These are phyloP conservation scores for Trametes sp. DNA, from an alignment of 1,284 basidiomycete species.

Conservation along the genomic window DNA sequence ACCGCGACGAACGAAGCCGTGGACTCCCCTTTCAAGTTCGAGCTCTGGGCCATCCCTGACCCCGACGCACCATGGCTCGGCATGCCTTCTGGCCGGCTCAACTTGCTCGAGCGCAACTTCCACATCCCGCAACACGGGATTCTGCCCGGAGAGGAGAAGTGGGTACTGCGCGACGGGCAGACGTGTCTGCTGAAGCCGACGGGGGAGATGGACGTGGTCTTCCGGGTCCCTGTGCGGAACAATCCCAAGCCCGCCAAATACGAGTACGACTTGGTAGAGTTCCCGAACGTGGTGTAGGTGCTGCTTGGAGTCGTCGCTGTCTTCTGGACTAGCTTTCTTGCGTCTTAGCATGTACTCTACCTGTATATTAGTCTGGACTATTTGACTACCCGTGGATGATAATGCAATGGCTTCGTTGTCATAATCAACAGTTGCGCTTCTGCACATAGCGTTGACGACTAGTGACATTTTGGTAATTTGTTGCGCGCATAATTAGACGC, in stretches of 20 bases:
- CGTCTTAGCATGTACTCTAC: too few species aligned
- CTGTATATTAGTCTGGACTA: too few species aligned
- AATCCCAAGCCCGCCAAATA: neutral
- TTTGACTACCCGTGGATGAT: too few species aligned
- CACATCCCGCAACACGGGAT: constrained; percentile 7
- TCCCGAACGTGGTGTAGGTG: constrained; percentile 4
- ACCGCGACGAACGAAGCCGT: too few species aligned
- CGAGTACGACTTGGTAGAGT: constrained; percentile 10
- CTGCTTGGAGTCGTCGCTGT: too few species aligned
- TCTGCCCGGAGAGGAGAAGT: constrained; percentile 15
- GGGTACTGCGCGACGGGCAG: constrained; percentile 10
- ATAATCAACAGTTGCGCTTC: too few species aligned
- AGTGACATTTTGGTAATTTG: too few species aligned
- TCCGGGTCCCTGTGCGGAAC: constrained; percentile 9
- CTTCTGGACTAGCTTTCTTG: too few species aligned
- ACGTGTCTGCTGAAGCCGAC: constrained; percentile 9
- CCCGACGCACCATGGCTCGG: constrained; percentile 1
- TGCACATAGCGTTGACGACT: too few species aligned
- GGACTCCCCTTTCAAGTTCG: constrained; percentile 17
- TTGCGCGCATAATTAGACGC: too few species aligned
- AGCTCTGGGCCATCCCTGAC: constrained; percentile 9
- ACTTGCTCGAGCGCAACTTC: neutral
- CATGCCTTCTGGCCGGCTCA: neutral
- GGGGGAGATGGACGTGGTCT: constrained; percentile 3
- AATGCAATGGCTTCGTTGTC: too few species aligned